Evolutionary conservation across 257 asterid species (phyloP).

Genomic region (Capsicum baccatum): DNA sequence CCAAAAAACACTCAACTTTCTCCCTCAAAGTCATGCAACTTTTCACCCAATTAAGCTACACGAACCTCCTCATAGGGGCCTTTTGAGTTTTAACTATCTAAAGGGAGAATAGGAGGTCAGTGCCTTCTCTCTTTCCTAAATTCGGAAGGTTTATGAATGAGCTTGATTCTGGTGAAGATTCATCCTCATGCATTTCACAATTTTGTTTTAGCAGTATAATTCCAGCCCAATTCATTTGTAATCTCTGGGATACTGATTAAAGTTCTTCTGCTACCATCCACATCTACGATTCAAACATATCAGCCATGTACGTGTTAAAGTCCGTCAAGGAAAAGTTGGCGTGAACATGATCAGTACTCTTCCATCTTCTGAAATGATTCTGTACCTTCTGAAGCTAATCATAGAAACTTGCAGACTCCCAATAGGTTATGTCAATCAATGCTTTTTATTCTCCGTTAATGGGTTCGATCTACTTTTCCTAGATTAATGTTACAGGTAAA

Average conservation of each 20-base stretch:
- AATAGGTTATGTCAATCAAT: background rate
- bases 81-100: background rate
- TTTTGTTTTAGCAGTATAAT: background rate
- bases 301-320: background rate
- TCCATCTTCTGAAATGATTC: background rate
- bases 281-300: background rate
- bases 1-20: background rate
- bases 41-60: background rate
- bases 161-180: background rate
- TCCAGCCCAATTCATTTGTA: background rate
- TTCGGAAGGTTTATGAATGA: background rate
- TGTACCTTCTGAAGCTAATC: background rate
- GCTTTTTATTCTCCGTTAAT: background rate
- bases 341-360: background rate
- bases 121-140: background rate
- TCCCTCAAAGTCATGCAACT: background rate
- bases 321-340: background rate
- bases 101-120: background rate
- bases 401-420: constrained; percentile 1
- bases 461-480: background rate
- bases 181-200: background rate
- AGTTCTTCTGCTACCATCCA: background rate
- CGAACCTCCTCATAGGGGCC: background rate
- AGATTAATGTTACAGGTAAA: background rate
- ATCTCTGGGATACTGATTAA: background rate